A percentile compares a stretch with the other conserved stretches of the same genome.
These are phyloP conservation scores for Hypoxylon fragiforme DNA, from an alignment of 495 filamentous ascomycete species.

Conservation along the genomic window DNA sequence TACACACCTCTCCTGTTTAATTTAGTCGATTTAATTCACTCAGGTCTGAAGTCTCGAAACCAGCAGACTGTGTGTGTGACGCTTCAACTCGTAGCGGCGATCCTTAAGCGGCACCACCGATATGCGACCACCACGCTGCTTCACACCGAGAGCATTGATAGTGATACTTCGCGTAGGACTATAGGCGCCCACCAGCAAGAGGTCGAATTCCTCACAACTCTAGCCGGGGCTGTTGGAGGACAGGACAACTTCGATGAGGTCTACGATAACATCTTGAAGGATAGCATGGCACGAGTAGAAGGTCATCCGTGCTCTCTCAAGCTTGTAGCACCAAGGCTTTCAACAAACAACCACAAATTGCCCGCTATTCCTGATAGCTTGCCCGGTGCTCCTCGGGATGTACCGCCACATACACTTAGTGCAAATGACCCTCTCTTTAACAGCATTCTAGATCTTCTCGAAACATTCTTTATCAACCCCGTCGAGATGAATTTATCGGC, in stretches of 20 bases:
- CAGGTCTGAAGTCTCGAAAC: constrained; percentile 81
- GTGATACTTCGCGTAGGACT: constrained; percentile 60
- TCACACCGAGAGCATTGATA: constrained; percentile 60
- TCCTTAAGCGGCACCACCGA: constrained; percentile 82
- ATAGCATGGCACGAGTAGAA: constrained; percentile 77
- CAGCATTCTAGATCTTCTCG: constrained; percentile 68
- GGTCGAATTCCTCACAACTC: constrained; percentile 68
- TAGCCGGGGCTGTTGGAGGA: constrained; percentile 73
- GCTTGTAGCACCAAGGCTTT: constrained; percentile 57
- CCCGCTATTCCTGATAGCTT: constrained; percentile 54
- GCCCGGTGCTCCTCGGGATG: constrained; percentile 57
- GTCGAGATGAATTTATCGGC: constrained; percentile 86
- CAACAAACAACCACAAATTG: constrained; percentile 54
- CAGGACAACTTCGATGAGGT: constrained; percentile 73
- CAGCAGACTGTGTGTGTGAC: constrained; percentile 88
- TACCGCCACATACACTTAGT: constrained; percentile 62
- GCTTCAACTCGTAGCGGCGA: constrained; percentile 78
- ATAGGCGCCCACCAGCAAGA: constrained; percentile 80
- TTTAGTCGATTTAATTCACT: constrained; percentile 84
- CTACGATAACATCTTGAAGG: constrained; percentile 81
- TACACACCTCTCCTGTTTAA: constrained; percentile 90
- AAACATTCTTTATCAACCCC: constrained; percentile 83
- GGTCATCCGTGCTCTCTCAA: constrained; percentile 72
- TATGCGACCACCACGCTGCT: constrained; percentile 80
- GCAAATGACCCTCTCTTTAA: constrained; percentile 77